Evolutionary conservation across 2,329 filamentous ascomycete species (phyloP).

Genomic region (Akanthomyces dipterigenus): DNA sequence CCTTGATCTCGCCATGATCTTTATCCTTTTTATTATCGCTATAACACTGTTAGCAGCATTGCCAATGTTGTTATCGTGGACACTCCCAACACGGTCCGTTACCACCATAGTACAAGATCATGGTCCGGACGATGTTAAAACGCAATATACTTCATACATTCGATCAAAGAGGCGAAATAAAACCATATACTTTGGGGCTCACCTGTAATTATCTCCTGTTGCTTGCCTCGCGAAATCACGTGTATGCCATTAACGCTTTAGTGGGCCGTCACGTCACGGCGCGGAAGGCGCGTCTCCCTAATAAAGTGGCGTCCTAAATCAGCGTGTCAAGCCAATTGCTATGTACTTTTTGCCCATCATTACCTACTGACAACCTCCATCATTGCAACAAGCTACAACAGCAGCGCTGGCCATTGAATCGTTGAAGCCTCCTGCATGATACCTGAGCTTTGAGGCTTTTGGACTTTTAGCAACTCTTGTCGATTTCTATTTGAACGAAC

Average conservation of each 20-base stretch:
- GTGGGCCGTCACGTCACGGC: slow-evolving; percentile 13
- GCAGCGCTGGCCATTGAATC: neutral
- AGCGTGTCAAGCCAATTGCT: slow-evolving; percentile 1
- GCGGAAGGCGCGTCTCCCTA: slow-evolving; percentile 11
- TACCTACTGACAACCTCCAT: neutral
- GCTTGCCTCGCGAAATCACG: slow-evolving; percentile 6
- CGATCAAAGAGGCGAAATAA: too few relatives aligned
- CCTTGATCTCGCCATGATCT: neutral
- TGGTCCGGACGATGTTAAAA: neutral
- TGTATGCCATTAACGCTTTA: neutral
- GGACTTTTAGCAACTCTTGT: neutral
- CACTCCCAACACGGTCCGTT: neutral
- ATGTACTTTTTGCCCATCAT: slow-evolving; percentile 5
- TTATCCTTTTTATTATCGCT: too few relatives aligned
- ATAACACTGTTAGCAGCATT: too few relatives aligned
- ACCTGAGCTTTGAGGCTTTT: neutral
- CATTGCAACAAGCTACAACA: neutral
- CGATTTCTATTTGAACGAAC: neutral
- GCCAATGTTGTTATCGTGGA: neutral
- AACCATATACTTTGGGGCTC: too few relatives aligned
- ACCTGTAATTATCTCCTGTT: neutral
- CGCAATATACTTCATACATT: too few relatives aligned
- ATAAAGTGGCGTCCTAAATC: slow-evolving; percentile 6
- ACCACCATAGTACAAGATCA: neutral
- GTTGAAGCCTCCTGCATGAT: neutral